Evolutionary conservation across 2,329 filamentous ascomycete species (phyloP), one percentile per base, ranked within the genome.

Genomic region (Calonectria hawksworthii): DNA sequence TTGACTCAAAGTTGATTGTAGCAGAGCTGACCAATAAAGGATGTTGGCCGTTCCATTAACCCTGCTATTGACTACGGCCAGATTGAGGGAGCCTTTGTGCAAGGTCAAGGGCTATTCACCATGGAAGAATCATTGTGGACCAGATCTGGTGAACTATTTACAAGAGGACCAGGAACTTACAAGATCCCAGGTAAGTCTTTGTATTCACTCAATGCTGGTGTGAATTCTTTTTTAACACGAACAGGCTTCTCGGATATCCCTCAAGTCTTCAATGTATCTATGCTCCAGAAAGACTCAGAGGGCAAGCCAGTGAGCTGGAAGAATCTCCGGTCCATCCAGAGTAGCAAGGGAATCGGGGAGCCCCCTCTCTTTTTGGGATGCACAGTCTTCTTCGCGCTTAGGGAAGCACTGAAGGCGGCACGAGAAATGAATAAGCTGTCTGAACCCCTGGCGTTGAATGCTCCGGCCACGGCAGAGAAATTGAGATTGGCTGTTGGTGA

Each of bases 41-140:
- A 67, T 30, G 64, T 98, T 1, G 93, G 93, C 0, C 89, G 92
- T 16, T 90, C 87, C 14, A 94, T 94, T 85, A 94, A 94, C 78
- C 87, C 87, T 0, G 84, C 86, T 10, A 86, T 88, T 74, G 87
- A 93, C 82, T 93, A 93, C 78, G 92, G 92, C 0, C 92, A 93
- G 80, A 93, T 93, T 76, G 91, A 93, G 80, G 92, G 92, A 18
- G 92, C 91, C 0, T 93, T 93, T 76, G 87, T 92, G 11, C 92
- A 93, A 80, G 92, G 92, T 9, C 87, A 92, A 82, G 92, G 92
- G 0, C 85, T 93, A 4, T 93, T 93, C 82, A 93, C 93, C 0
- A 89, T 89, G 88, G 88, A 90, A 75, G 88, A 90, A 82, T 87
- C 85, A 36, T 82, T 90, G n/a, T 91, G 90, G 88, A 73, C 70